These are phyloP conservation scores for Sonneratia caseolaris DNA, from an alignment of 345 rosid species.

Conservation along the genomic window DNA sequence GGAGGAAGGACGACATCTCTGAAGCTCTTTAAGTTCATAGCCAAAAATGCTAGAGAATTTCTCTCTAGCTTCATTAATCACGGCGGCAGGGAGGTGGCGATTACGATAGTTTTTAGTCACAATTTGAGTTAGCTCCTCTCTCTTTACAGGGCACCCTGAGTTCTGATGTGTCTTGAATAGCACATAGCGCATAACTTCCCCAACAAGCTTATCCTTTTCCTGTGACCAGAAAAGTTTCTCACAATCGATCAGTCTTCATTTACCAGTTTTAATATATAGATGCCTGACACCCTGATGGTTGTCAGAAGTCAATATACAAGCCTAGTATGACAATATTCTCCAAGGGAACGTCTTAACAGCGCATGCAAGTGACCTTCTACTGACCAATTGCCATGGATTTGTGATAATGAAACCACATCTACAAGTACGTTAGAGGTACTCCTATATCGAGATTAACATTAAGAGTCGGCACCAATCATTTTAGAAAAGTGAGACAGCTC, in stretches of 20 bases:
- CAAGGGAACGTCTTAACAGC: not conserved
- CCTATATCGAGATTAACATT: not conserved
- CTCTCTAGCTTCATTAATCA: constrained; percentile 59
- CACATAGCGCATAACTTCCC: constrained; percentile 70
- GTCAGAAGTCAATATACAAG: too few relatives aligned
- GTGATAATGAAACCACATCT: not conserved
- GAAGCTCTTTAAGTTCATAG: constrained; percentile 73
- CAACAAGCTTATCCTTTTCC: constrained; percentile 91
- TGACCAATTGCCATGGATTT: not conserved
- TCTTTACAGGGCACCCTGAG: constrained; percentile 73
- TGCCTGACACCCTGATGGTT: not conserved
- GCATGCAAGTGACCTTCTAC: not conserved
- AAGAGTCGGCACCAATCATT: not conserved
- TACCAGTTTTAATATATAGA: not conserved
- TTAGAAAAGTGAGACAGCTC: too few relatives aligned
- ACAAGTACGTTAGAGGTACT: not conserved
- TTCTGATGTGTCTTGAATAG: constrained; percentile 71
- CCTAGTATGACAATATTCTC: too few relatives aligned
- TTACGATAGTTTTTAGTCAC: constrained; percentile 65
- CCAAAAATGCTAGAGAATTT: constrained; percentile 64
- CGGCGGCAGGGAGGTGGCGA: constrained; percentile 48
- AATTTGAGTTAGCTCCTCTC: constrained; percentile 83
- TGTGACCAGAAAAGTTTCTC: constrained; percentile 3
- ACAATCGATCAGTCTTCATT: not conserved
- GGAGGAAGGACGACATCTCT: constrained; percentile 48